A percentile compares a stretch with the other conserved stretches of the same genome.
phyloP scores from a whole-genome alignment of 495 filamentous ascomycete species.

The Aspergillus bertholletiae region DNA sequence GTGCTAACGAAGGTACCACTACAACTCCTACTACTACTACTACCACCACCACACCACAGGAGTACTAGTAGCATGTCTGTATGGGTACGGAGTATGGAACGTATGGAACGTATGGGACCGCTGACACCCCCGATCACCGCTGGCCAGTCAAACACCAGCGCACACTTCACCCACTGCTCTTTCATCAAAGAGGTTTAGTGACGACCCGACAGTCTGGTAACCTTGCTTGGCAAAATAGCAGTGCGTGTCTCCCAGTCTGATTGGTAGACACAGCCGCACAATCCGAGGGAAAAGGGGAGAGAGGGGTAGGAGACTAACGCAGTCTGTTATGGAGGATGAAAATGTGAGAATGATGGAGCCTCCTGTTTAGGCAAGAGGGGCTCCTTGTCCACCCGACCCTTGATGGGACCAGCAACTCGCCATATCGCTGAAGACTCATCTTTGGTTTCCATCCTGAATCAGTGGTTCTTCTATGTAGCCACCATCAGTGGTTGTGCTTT shows the following conservation, averaged over 20 bases:
- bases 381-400: neutral
- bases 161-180: conserved; percentile 7
- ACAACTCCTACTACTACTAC: no score
- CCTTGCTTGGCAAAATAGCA: conserved; percentile 30
- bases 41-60: no score
- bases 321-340: neutral
- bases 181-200: conserved; percentile 22
- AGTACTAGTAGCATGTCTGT: neutral
- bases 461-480: no score
- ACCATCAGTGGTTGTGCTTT: no score
- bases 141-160: conserved; percentile 13
- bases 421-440: neutral
- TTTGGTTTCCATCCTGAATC: neutral
- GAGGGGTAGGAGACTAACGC: conserved; percentile 1
- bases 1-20: neutral
- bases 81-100: neutral
- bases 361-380: neutral
- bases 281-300: conserved; percentile 4
- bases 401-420: neutral
- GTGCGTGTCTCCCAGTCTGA: conserved; percentile 28
- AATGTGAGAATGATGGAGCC: neutral
- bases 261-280: conserved; percentile 25
- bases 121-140: conserved; percentile 15
- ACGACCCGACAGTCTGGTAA: conserved; percentile 34
- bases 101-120: neutral